Conservation (phyloP, 192 early-diverging fungal genomes). For the Coemansia sp. region DNA sequence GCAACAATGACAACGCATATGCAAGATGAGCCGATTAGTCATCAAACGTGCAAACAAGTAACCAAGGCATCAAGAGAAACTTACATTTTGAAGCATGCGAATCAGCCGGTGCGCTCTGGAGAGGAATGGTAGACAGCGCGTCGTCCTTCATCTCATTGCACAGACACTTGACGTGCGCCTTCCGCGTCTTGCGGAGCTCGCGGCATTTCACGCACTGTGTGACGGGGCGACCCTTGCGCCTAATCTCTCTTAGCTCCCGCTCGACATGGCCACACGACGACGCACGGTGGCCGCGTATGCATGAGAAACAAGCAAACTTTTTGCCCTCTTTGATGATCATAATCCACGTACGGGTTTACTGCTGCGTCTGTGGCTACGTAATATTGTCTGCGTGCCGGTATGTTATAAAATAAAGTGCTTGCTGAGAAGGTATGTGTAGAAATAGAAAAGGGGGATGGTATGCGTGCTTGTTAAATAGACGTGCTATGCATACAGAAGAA, state of each 20-base stretch:
- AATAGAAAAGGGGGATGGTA: background rate
- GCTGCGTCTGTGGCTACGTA: background rate
- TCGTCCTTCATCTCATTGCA: slow-evolving; percentile 49
- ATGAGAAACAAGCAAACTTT: slow-evolving; percentile 50
- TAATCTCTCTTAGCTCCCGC: slow-evolving; percentile 61
- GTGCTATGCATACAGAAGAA: background rate
- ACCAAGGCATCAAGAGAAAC: background rate
- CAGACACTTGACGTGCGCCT: slow-evolving; percentile 69
- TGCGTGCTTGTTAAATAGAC: background rate
- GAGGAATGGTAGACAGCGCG: background rate
- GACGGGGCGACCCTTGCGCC: slow-evolving; percentile 69
- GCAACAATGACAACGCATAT: background rate
- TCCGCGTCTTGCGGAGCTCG: slow-evolving; percentile 62
- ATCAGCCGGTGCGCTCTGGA: background rate
- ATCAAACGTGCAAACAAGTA: background rate
- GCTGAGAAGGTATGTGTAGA: no score
- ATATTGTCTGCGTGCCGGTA: no score
- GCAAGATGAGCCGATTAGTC: background rate
- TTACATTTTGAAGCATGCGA: slow-evolving; percentile 9
- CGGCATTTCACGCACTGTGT: slow-evolving; percentile 74
- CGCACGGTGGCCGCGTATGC: slow-evolving; percentile 55
- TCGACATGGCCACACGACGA: slow-evolving; percentile 51
- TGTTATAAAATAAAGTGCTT: background rate
- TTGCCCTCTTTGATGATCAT: slow-evolving; percentile 42
- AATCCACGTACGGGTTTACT: background rate